Evolutionary conservation across 1,284 basidiomycete species (phyloP).

Genomic region (Rhodotorula sp.): DNA sequence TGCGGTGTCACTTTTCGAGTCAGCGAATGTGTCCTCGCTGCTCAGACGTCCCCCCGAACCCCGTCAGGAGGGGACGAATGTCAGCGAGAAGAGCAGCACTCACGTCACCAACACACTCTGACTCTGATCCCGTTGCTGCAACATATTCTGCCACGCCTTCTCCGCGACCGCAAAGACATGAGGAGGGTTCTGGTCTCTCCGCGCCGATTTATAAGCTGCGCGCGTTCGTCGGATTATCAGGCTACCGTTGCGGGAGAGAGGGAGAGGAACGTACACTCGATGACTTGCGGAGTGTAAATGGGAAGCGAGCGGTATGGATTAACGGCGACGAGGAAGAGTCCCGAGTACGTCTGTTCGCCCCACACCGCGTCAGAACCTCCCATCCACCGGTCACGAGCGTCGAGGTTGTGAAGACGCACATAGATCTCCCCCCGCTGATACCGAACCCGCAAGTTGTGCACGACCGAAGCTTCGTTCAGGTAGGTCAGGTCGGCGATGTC

Average conservation of each 20-base stretch:
- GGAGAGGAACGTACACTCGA: slow-evolving; percentile 32
- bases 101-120: slow-evolving; percentile 98
- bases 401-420: slow-evolving; percentile 55
- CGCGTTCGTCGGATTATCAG: slow-evolving; percentile 56
- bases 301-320: slow-evolving; percentile 94
- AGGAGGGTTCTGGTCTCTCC: slow-evolving; percentile 91
- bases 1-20: slow-evolving; percentile 46
- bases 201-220: slow-evolving; percentile 86
- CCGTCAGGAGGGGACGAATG: not conserved
- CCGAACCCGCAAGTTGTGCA: slow-evolving; percentile 88
- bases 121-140: slow-evolving; percentile 85
- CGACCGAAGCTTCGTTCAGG: slow-evolving; percentile 96
- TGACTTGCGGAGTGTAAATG: slow-evolving; percentile 65
- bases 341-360: slow-evolving; percentile 76
- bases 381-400: not conserved
- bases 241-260: too few relatives aligned
- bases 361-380: not conserved
- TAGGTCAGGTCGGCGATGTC: slow-evolving; percentile 99
- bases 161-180: slow-evolving; percentile 98
- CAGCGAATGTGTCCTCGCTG: slow-evolving; percentile 45
- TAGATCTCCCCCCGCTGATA: slow-evolving; percentile 93
- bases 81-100: slow-evolving; percentile 46
- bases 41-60: too few relatives aligned
- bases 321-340: slow-evolving; percentile 94
- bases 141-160: slow-evolving; percentile 97